phyloP scores from a whole-genome alignment of 1,284 basidiomycete species.

The Taiwanofungus camphoratus region DNA sequence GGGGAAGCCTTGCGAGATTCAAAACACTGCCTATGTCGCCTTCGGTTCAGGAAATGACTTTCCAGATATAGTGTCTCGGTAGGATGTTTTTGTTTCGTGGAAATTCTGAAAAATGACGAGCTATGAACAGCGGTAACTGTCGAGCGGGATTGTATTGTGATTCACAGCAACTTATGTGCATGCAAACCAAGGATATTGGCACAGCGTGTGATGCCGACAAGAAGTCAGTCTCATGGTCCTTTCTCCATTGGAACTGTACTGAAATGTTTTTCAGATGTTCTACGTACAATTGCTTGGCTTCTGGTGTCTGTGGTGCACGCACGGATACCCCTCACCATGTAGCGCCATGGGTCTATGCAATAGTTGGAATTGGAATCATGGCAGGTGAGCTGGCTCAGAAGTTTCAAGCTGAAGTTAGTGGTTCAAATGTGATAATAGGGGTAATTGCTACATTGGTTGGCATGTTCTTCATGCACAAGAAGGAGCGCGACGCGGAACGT shows the following conservation, averaged over 20 bases:
- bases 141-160: slow-evolving; percentile 70
- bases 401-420: background rate
- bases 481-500: slow-evolving; percentile 67
- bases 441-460: slow-evolving; percentile 65
- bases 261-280: slow-evolving; percentile 44
- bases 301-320: slow-evolving; percentile 54
- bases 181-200: slow-evolving; percentile 50
- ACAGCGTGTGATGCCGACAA: slow-evolving; percentile 71
- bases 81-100: slow-evolving; percentile 24
- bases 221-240: slow-evolving; percentile 42
- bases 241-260: slow-evolving; percentile 3
- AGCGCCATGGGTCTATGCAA: slow-evolving; percentile 61
- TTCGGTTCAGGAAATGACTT: slow-evolving; percentile 55
- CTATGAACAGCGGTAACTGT: slow-evolving; percentile 55
- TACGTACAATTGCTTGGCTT: slow-evolving; percentile 70
- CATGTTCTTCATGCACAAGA: slow-evolving; percentile 67
- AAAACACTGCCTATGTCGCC: slow-evolving; percentile 75
- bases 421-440: slow-evolving; percentile 33
- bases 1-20: slow-evolving; percentile 59
- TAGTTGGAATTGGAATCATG: slow-evolving; percentile 71
- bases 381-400: slow-evolving; percentile 40
- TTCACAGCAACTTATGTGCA: slow-evolving; percentile 51
- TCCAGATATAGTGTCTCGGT: slow-evolving; percentile 76
- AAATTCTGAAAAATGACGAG: background rate
- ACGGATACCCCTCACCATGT: slow-evolving; percentile 63